phyloP scores from a whole-genome alignment of 2,329 filamentous ascomycete species.

The Claviceps sp. region DNA sequence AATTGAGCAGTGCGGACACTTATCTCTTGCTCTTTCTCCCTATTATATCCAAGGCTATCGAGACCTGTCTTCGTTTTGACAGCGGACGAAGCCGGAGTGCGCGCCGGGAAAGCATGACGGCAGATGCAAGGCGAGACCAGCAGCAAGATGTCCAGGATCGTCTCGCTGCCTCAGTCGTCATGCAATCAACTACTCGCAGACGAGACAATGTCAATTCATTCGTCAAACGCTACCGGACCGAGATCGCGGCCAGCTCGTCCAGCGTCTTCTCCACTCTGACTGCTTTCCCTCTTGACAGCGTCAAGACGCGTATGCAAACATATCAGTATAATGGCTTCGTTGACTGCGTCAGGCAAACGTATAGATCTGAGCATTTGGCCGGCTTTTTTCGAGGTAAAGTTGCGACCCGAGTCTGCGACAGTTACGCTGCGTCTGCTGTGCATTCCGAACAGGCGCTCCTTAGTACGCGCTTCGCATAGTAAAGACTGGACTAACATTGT shows the following conservation, averaged over 20 bases:
- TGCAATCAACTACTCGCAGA: conserved; percentile 14
- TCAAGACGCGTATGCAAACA: conserved; percentile 83
- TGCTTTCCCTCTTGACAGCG: conserved; percentile 78
- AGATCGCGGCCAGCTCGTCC: conserved; percentile 64
- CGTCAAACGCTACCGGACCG: conserved; percentile 66
- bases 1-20: no score
- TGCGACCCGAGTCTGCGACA: not conserved
- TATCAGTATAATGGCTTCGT: conserved; percentile 65
- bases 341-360: conserved; percentile 65
- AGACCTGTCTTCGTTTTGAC: no score
- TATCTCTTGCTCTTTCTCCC: not conserved
- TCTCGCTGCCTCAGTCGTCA: conserved; percentile 16
- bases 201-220: conserved; percentile 26
- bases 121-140: conserved; percentile 19
- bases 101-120: conserved; percentile 20
- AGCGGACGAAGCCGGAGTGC: no score
- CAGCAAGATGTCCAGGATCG: conserved; percentile 26
- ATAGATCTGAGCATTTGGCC: conserved; percentile 55
- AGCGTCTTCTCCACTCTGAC: conserved; percentile 66
- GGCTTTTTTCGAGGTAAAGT: conserved; percentile 69
- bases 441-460: no score
- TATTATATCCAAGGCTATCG: no score
- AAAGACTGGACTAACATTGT: not conserved
- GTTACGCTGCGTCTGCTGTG: no score
- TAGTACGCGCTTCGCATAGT: no score